These are phyloP conservation scores for Colletotrichum zoysiae DNA, from an alignment of 2,329 filamentous ascomycete species.

Conservation along the genomic window DNA sequence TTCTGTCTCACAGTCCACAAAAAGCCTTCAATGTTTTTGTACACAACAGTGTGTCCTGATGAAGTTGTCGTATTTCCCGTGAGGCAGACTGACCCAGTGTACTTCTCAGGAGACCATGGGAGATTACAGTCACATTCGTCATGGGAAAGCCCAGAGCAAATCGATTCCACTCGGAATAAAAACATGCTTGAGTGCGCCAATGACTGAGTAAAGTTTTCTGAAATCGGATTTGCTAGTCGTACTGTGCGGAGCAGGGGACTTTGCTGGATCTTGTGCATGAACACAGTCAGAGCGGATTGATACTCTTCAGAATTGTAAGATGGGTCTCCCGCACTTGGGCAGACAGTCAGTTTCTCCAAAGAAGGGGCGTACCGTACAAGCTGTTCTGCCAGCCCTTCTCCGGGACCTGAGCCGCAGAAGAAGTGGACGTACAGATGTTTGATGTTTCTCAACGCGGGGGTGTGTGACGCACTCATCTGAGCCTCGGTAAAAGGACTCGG, in stretches of 20 bases:
- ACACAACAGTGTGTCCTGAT: not conserved
- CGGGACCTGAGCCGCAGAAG: not conserved
- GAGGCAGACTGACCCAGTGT: not conserved
- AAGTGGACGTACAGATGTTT: not conserved
- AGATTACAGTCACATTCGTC: not conserved
- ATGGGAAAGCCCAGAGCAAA: not conserved
- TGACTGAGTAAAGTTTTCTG: not conserved
- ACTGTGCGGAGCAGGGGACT: not conserved
- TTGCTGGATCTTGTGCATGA: not conserved
- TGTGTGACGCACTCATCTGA: not conserved
- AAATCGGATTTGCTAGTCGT: not conserved
- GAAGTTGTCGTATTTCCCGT: not conserved
- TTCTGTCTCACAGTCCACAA: not conserved
- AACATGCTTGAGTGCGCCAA: not conserved
- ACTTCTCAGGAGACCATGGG: not conserved
- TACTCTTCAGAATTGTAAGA: not conserved
- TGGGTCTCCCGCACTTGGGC: not conserved
- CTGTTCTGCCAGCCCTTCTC: not conserved
- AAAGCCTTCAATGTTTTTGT: not conserved
- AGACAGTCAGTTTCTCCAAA: not conserved
- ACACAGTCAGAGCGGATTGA: not conserved
- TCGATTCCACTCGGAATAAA: not conserved
- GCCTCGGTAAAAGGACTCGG: not conserved
- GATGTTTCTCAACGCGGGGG: not conserved
- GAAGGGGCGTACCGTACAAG: not conserved